phyloP scores from a whole-genome alignment of 2,329 filamentous ascomycete species.

The Alternaria sp. region DNA sequence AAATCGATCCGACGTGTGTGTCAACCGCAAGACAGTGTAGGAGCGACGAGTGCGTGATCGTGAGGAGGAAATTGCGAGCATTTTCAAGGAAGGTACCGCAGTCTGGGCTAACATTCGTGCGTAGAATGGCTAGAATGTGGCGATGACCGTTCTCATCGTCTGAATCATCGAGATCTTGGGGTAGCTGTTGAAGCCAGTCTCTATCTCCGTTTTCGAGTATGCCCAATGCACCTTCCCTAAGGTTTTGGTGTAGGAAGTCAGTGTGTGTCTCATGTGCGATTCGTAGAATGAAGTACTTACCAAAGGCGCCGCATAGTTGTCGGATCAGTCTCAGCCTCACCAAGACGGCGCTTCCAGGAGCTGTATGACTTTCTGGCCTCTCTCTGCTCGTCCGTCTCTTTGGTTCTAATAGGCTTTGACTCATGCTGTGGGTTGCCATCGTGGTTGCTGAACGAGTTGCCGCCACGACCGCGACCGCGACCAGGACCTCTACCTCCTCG shows the following conservation, averaged over 20 bases:
- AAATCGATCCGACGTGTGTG: constrained; percentile 45
- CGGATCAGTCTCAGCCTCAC: constrained; percentile 25
- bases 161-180: constrained; percentile 42
- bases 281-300: neutral
- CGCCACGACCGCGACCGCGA: neutral
- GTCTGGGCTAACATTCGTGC: constrained; percentile 6
- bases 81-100: constrained; percentile 16
- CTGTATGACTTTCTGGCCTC: constrained; percentile 36
- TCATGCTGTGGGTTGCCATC: neutral
- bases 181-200: constrained; percentile 45
- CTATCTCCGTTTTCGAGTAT: constrained; percentile 41
- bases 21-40: constrained; percentile 49
- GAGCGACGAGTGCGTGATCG: constrained; percentile 46
- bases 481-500: constrained; percentile 5
- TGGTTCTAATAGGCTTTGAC: constrained; percentile 1
- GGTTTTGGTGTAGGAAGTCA: neutral
- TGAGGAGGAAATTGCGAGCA: constrained; percentile 30
- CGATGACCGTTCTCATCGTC: constrained; percentile 32
- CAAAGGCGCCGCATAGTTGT: constrained; percentile 36
- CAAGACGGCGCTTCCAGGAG: constrained; percentile 40
- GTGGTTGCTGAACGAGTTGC: neutral
- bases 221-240: constrained; percentile 31
- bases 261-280: neutral
- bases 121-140: constrained; percentile 40
- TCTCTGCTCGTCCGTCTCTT: constrained; percentile 35